Conservation (phyloP, 768 basidiomycete genomes). For the Phaeotremella skinneri region DNA sequence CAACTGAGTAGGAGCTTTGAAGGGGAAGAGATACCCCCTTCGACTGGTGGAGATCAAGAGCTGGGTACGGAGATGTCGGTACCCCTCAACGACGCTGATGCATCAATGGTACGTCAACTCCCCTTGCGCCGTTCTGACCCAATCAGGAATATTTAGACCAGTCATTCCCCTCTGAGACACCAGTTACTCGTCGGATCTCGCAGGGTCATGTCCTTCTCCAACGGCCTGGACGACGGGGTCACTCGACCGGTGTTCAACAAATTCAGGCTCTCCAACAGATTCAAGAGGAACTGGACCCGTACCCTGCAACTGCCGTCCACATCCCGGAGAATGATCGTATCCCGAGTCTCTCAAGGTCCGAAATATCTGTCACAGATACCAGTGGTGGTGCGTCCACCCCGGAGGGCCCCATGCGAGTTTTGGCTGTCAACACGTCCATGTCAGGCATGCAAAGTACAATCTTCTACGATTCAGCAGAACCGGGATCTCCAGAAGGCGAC, state of each 20-base stretch:
- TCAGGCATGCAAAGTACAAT: neutral
- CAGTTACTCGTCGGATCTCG: conserved; percentile 30
- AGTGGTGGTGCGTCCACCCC: conserved; percentile 39
- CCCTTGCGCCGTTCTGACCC: neutral
- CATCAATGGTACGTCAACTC: conserved; percentile 12
- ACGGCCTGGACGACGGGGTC: conserved; percentile 21
- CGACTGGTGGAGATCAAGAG: conserved; percentile 5
- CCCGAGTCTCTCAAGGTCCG: conserved; percentile 40
- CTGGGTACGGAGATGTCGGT: conserved; percentile 27
- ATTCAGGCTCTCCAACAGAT: conserved; percentile 4
- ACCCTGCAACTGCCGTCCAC: conserved; percentile 13
- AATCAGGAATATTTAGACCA: conserved; percentile 4
- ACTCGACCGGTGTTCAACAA: conserved; percentile 8
- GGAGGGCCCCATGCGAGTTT: conserved; percentile 27
- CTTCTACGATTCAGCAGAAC: neutral
- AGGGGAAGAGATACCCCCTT: conserved; percentile 29
- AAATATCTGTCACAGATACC: conserved; percentile 28
- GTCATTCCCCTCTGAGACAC: conserved; percentile 25
- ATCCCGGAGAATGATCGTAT: conserved; percentile 28
- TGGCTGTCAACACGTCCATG: conserved; percentile 3
- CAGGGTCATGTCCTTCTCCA: conserved; percentile 26
- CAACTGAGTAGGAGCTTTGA: conserved; percentile 44
- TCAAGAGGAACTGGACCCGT: conserved; percentile 3
- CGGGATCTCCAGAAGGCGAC: neutral
- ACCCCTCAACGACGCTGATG: conserved; percentile 29